phyloP scores from a whole-genome alignment of 306 rosid species.

The Mimosa pudica region DNA sequence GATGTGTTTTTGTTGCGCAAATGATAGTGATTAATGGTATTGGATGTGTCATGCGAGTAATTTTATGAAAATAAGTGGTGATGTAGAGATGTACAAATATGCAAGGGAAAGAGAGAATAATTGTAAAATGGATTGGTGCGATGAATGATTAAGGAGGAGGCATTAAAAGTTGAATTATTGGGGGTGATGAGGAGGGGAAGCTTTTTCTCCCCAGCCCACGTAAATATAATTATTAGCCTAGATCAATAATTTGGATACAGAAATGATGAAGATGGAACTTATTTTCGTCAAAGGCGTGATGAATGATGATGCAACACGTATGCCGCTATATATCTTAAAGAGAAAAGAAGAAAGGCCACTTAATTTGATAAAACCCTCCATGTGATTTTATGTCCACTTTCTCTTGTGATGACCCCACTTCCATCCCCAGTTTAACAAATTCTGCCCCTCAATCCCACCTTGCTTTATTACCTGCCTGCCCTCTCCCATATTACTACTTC shows the following conservation, averaged over 20 bases:
- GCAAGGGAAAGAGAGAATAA: background rate
- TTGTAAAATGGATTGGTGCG: background rate
- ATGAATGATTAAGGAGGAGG: background rate
- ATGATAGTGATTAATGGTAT: background rate
- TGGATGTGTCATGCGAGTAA: background rate
- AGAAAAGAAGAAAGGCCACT: background rate
- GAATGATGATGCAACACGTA: background rate
- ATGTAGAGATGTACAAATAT: background rate
- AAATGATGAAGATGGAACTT: slow-evolving; percentile 16
- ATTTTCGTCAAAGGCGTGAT: slow-evolving; percentile 19
- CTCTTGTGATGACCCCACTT: background rate
- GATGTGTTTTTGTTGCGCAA: background rate
- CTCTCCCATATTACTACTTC: background rate
- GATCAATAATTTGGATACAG: background rate
- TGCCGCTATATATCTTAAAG: background rate
- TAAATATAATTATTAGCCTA: background rate
- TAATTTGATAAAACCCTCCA: background rate
- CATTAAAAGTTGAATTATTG: background rate
- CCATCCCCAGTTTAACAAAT: background rate
- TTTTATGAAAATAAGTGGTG: background rate
- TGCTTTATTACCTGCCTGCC: too few species aligned
- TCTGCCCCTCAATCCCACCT: too few species aligned
- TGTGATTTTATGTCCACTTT: background rate
- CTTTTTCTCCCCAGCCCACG: slow-evolving; percentile 44
- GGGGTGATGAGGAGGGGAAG: slow-evolving; percentile 19